A percentile compares a stretch with the other conserved stretches of the same genome.
phyloP scores from a whole-genome alignment of 1,284 basidiomycete genomes.

The Cutaneotrichosporon sp. region DNA sequence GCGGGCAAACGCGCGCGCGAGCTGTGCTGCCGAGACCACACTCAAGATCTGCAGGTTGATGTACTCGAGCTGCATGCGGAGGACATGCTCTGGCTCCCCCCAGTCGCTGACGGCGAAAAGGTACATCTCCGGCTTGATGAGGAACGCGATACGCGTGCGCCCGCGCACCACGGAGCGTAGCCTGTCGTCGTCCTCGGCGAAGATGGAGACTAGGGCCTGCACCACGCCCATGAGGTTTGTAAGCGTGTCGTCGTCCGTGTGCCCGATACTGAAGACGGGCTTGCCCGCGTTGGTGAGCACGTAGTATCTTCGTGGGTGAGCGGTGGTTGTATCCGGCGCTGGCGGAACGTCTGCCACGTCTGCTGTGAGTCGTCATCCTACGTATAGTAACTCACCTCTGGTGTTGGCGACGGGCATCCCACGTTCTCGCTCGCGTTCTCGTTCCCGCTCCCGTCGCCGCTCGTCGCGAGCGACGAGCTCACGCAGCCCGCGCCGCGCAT shows the following conservation, averaged over 20 bases:
- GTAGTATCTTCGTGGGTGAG: slow-evolving; percentile 69
- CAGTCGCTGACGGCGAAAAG: slow-evolving; percentile 86
- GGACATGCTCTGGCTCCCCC: slow-evolving; percentile 91
- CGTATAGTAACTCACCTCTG: background rate
- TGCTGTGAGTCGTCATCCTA: background rate
- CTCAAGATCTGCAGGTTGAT: slow-evolving; percentile 90
- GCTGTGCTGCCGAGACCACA: slow-evolving; percentile 80
- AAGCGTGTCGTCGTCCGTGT: slow-evolving; percentile 60
- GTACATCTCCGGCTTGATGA: slow-evolving; percentile 83
- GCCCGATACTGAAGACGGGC: slow-evolving; percentile 74
- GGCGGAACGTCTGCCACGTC: background rate
- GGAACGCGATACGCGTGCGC: slow-evolving; percentile 81
- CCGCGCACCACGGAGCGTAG: slow-evolving; percentile 58
- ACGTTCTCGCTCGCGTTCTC: background rate
- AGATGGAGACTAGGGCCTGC: slow-evolving; percentile 91
- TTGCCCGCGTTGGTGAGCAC: slow-evolving; percentile 94
- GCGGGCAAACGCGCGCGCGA: slow-evolving; percentile 80
- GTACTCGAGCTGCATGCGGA: slow-evolving; percentile 91
- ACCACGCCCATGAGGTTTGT: slow-evolving; percentile 87
- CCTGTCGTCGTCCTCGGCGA: slow-evolving; percentile 75
- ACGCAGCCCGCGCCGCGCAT: slow-evolving; percentile 12
- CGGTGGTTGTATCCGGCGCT: background rate
- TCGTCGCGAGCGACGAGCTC: slow-evolving; percentile 16
- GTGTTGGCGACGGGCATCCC: background rate
- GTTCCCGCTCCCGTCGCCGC: background rate